A percentile compares a stretch with the other conserved stretches of the same genome.
These are phyloP conservation scores for Sphagnum fallax DNA, from an alignment of 228 moss, liverwort and hornwort genomes.

Conservation along the genomic window DNA sequence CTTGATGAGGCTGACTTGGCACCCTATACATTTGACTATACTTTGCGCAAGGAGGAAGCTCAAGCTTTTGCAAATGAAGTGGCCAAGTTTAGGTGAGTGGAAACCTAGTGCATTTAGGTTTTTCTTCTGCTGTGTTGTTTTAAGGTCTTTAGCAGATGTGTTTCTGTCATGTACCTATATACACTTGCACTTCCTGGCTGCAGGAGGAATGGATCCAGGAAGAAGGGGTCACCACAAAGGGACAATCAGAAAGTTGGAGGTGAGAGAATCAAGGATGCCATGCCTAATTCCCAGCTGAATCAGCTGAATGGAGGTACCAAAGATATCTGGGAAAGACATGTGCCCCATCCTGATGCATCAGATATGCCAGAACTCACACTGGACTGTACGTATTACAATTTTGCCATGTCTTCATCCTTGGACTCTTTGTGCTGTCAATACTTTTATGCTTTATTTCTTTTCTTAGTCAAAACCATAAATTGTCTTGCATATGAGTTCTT, in stretches of 20 bases:
- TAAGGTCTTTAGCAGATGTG: not conserved
- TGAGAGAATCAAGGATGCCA: slow-evolving; percentile 15
- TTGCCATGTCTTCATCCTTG: not conserved
- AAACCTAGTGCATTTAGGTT: not conserved
- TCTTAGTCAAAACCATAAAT: no score
- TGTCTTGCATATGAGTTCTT: no score
- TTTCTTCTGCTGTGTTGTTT: not conserved
- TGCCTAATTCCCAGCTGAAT: slow-evolving; percentile 30
- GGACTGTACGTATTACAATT: not conserved
- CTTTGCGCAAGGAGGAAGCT: slow-evolving; percentile 59
- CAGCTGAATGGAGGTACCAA: slow-evolving; percentile 47
- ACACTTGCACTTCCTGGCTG: no score
- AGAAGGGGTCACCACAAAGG: no score
- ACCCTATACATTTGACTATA: slow-evolving; percentile 70
- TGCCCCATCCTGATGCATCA: slow-evolving; percentile 1
- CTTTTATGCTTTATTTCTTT: no score
- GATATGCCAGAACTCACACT: slow-evolving; percentile 10
- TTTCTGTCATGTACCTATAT: no score
- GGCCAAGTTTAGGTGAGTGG: slow-evolving; percentile 48
- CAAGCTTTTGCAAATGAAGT: slow-evolving; percentile 70
- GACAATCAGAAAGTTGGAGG: slow-evolving; percentile 12
- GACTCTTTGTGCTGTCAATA: not conserved
- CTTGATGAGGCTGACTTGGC: slow-evolving; percentile 74
- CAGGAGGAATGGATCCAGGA: no score
- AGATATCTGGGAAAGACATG: slow-evolving; percentile 18